Evolutionary conservation across 2,329 filamentous ascomycete species (phyloP), one percentile per base, ranked within the genome.

Genomic region (Eutypella sp.): DNA sequence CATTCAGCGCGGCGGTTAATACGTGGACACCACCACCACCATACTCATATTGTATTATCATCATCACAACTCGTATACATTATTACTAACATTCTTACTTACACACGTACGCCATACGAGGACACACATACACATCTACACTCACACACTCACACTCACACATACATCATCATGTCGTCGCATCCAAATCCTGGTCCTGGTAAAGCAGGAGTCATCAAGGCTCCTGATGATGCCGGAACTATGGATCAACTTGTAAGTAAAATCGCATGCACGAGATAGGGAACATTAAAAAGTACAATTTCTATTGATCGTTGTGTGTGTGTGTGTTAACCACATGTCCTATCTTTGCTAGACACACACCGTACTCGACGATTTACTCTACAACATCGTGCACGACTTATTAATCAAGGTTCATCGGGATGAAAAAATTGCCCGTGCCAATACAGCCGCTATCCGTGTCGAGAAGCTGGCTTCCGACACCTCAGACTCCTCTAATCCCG

Each of bases 351-450:
- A 84, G 81, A 73, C 81, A 52, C 76, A 82, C 61, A 70, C 77
- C 19, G 78, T 92, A 49, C 75, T 92, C 59, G 84, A 90, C 59
- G 86, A 91, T 60, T 68, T 85, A 46, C 71, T 92, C 50, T 82
- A 86, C 70, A 90, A 88, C 65, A 78, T 91, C 59, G 76, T 91
- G 55, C 84, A 87, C 65, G 85, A 88, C 62, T 74, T 89, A 42
- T 73, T 89, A 52, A 75, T 89, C 58, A 81, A 87, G 63, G 82
- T 81, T 34, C 88, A 92, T 64, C 85, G 84, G 54, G 79, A 87
- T 55, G 88, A 92, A 69, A 91, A 91, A 71, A 79, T 82, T 52
- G 81, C 87, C 44, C 81, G 84, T 63, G 81, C 82, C 56, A 69
- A 78, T 52, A 77, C 84, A 49, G 76, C 85, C 57, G 75, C 81